Evolutionary conservation across 352 stramenopile genomes (phyloP).

Genomic region (Globisporangium emineosum): DNA sequence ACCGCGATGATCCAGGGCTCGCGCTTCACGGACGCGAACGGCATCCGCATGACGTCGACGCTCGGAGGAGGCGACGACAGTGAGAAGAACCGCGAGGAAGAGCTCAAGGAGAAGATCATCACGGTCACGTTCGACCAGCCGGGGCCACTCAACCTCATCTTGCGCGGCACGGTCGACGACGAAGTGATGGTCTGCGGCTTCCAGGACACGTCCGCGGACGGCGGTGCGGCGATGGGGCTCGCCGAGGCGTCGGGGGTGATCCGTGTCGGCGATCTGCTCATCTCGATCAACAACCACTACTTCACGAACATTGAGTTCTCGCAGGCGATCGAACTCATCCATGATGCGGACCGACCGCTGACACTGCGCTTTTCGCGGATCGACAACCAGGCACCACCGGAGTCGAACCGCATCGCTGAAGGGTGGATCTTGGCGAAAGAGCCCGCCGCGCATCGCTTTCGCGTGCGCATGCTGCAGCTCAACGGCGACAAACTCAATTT

Average conservation of each 20-base stretch:
- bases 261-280: conserved; percentile 76
- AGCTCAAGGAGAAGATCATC: conserved; percentile 86
- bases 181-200: conserved; percentile 89
- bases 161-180: conserved; percentile 83
- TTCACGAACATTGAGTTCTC: conserved; percentile 87
- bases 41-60: conserved; percentile 74
- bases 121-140: conserved; percentile 86
- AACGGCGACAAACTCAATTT: conserved; percentile 75
- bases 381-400: conserved; percentile 34
- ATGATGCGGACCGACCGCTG: conserved; percentile 58
- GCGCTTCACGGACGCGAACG: conserved; percentile 76
- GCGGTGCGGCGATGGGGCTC: conserved; percentile 34
- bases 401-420: conserved; percentile 60
- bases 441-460: conserved; percentile 62
- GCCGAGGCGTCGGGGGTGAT: conserved; percentile 75
- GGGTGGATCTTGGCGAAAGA: conserved; percentile 87
- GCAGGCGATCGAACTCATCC: conserved; percentile 73
- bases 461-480: conserved; percentile 82
- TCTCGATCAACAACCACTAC: conserved; percentile 85
- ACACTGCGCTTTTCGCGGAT: conserved; percentile 83
- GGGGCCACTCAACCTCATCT: conserved; percentile 61
- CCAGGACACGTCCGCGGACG: conserved; percentile 31
- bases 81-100: conserved; percentile 59
- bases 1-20: conserved; percentile 62
- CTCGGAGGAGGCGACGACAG: conserved; percentile 34